Evolutionary conservation across 305 asterid species (phyloP).

Genomic region (Striga hermonthica): DNA sequence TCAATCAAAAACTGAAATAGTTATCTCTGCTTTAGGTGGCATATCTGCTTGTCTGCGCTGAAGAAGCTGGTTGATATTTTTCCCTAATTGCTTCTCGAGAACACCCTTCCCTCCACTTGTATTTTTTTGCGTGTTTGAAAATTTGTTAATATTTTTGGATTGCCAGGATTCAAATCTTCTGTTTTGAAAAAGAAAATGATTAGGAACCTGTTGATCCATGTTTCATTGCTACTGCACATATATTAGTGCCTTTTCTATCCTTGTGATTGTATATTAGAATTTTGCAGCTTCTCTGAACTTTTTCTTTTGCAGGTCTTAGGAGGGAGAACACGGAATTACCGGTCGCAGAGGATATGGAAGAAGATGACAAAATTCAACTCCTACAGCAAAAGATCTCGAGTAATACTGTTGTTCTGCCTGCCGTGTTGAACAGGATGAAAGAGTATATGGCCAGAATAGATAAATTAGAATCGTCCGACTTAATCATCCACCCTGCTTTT

Average conservation of each 20-base stretch:
- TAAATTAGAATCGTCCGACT: slow-evolving; percentile 46
- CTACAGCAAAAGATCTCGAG: slow-evolving; percentile 69
- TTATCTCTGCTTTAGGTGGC: too few species aligned
- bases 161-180: too few species aligned
- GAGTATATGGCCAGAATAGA: slow-evolving; percentile 60
- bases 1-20: too few species aligned
- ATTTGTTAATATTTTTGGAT: too few species aligned
- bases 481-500: slow-evolving; percentile 60
- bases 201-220: too few species aligned
- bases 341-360: slow-evolving; percentile 23
- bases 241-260: background rate
- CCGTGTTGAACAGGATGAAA: slow-evolving; percentile 61
- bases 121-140: too few species aligned
- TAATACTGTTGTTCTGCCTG: slow-evolving; percentile 47
- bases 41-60: too few species aligned
- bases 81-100: too few species aligned
- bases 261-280: background rate
- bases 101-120: too few species aligned
- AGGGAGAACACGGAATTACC: slow-evolving; percentile 28
- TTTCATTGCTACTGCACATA: too few species aligned
- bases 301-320: slow-evolving; percentile 26
- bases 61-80: too few species aligned
- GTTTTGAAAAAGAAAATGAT: too few species aligned
- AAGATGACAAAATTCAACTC: slow-evolving; percentile 47
- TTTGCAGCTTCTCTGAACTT: background rate